phyloP scores from a whole-genome alignment of 2,329 filamentous ascomycete genomes.

The Botrytis byssoidea region DNA sequence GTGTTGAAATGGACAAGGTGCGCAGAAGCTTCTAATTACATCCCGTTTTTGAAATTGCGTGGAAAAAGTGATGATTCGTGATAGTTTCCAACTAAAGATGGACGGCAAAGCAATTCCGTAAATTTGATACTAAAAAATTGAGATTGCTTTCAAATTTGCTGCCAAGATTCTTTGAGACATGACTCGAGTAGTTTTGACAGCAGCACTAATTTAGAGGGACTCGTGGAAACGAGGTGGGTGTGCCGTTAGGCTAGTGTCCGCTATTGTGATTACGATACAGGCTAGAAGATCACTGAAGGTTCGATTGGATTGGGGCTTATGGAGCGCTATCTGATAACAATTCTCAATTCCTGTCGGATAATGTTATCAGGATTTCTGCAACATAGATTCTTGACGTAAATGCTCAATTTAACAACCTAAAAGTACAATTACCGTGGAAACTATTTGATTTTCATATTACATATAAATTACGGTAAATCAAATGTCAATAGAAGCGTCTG shows the following conservation, averaged over 20 bases:
- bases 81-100: background rate
- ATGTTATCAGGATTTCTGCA: background rate
- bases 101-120: background rate
- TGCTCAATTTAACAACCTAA: background rate
- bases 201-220: background rate
- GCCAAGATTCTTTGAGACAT: background rate
- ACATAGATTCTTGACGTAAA: background rate
- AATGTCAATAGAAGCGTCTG: background rate
- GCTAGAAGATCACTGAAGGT: background rate
- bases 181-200: slow-evolving; percentile 4
- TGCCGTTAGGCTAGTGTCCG: background rate
- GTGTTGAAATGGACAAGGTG: background rate
- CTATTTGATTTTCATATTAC: background rate
- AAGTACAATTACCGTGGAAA: no score
- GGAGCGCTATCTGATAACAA: background rate
- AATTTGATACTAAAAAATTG: background rate
- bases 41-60: background rate
- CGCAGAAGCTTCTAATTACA: background rate
- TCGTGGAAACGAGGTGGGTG: background rate
- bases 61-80: background rate
- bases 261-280: background rate
- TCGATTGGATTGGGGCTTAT: background rate
- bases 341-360: background rate
- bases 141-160: background rate
- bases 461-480: background rate